Evolutionary conservation across 345 rosid species (phyloP).

Genomic region (Eucalyptus erythrocorys): DNA sequence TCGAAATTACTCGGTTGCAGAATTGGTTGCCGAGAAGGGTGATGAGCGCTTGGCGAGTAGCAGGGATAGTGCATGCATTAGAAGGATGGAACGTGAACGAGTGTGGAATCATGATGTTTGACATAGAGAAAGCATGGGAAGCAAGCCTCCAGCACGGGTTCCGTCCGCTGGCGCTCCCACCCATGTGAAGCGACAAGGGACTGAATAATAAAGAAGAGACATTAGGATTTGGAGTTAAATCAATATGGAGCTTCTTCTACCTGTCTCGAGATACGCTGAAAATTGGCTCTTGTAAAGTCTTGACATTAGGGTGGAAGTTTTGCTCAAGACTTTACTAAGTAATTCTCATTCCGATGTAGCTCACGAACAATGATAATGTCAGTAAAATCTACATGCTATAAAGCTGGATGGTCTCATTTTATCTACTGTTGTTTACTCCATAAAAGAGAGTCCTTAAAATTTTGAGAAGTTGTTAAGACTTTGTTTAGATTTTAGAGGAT

Average conservation of each 20-base stretch:
- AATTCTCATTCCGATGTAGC: neutral
- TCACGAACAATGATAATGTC: neutral
- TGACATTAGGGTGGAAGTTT: neutral
- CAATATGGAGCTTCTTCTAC: neutral
- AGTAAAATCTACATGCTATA: neutral
- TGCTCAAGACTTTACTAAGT: neutral
- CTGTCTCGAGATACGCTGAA: neutral
- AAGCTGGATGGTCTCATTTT: neutral
- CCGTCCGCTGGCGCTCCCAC: constrained; percentile 9
- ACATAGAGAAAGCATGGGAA: constrained; percentile 28
- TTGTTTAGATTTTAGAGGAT: neutral
- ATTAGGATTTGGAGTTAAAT: neutral
- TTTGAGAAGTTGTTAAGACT: neutral
- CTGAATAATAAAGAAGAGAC: neutral
- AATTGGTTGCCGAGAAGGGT: constrained; percentile 51
- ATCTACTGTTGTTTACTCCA: neutral
- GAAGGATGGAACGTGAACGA: constrained; percentile 45
- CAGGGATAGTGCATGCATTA: constrained; percentile 40
- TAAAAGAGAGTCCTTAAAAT: neutral
- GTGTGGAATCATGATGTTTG: constrained; percentile 16
- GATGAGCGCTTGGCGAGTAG: constrained; percentile 50
- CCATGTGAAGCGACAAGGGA: neutral
- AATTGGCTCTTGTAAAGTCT: no score
- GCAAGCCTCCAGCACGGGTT: constrained; percentile 45
- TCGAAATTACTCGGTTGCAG: constrained; percentile 2